Evolutionary conservation across 2,329 filamentous ascomycete species (phyloP).

Genomic region (Akanthomyces uredinophilus): DNA sequence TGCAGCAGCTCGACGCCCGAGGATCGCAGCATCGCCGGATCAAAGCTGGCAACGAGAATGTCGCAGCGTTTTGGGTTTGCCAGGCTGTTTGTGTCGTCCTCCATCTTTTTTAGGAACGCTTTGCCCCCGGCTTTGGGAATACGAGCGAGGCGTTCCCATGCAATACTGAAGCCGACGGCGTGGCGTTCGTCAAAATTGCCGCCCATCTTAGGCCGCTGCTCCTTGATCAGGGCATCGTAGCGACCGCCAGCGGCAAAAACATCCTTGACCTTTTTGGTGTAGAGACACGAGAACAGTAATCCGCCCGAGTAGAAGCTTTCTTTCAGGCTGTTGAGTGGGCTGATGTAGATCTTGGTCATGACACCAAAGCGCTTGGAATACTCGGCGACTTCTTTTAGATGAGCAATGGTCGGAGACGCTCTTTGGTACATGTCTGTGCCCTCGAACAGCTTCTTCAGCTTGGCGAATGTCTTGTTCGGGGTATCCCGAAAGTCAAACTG

Average conservation of each 20-base stretch:
- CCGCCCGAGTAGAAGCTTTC: conserved; percentile 86
- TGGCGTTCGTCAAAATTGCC: conserved; percentile 62
- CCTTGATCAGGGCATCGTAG: conserved; percentile 84
- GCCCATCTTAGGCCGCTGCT: conserved; percentile 68
- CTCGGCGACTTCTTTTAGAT: conserved; percentile 71
- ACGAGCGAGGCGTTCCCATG: conserved; percentile 75
- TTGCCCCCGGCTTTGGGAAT: conserved; percentile 53
- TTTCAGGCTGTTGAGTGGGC: conserved; percentile 80
- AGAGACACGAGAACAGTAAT: conserved; percentile 83
- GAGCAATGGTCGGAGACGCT: conserved; percentile 69
- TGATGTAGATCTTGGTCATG: conserved; percentile 73
- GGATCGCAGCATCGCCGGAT: conserved; percentile 68
- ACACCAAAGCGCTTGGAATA: conserved; percentile 74
- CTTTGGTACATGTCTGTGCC: conserved; percentile 66
- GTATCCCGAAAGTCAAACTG: conserved; percentile 81
- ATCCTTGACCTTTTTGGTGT: conserved; percentile 75
- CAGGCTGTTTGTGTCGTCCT: conserved; percentile 56
- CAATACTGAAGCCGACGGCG: conserved; percentile 87
- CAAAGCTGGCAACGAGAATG: conserved; percentile 84
- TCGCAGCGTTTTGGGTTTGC: conserved; percentile 71
- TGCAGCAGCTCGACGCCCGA: conserved; percentile 72
- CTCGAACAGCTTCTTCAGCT: conserved; percentile 55
- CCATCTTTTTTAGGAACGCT: conserved; percentile 63
- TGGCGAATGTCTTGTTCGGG: conserved; percentile 52
- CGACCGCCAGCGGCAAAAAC: conserved; percentile 91